Evolutionary conservation across 345 rosid genomes (phyloP).

Genomic region (Melaleuca quinquenervia): DNA sequence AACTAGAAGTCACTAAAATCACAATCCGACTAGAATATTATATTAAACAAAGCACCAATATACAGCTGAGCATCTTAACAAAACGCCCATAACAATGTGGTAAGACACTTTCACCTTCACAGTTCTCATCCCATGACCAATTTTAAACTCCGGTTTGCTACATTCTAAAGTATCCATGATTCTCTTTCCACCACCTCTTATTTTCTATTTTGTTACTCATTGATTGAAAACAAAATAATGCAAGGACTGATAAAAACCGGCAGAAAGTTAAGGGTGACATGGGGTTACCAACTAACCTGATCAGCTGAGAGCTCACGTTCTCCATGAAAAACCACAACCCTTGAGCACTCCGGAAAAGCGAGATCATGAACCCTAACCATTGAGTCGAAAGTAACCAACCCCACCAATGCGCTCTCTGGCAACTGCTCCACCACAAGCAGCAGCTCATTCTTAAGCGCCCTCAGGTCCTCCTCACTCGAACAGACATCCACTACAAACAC

Average conservation of each 20-base stretch:
- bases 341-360: constrained; percentile 62
- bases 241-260: not conserved
- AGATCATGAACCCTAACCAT: constrained; percentile 86
- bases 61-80: not conserved
- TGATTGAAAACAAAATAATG: not conserved
- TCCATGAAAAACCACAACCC: constrained; percentile 67
- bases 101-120: not conserved
- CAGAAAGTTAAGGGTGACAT: not conserved
- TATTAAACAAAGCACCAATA: not conserved
- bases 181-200: not conserved
- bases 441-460: constrained; percentile 62
- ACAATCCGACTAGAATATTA: not conserved
- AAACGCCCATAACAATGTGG: not conserved
- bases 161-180: not conserved
- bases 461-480: constrained; percentile 57
- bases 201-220: not conserved
- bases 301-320: constrained; percentile 60
- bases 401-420: constrained; percentile 70
- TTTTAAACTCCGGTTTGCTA: not conserved
- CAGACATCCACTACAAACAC: constrained; percentile 79
- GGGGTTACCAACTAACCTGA: constrained; percentile 33
- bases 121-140: not conserved
- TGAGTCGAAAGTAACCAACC: constrained; percentile 62
- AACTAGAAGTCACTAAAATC: not conserved
- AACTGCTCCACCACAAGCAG: constrained; percentile 65